A percentile compares a stretch with the other conserved stretches of the same genome.
Conservation (phyloP, 306 rosid genomes). For the Acacia confusa region DNA sequence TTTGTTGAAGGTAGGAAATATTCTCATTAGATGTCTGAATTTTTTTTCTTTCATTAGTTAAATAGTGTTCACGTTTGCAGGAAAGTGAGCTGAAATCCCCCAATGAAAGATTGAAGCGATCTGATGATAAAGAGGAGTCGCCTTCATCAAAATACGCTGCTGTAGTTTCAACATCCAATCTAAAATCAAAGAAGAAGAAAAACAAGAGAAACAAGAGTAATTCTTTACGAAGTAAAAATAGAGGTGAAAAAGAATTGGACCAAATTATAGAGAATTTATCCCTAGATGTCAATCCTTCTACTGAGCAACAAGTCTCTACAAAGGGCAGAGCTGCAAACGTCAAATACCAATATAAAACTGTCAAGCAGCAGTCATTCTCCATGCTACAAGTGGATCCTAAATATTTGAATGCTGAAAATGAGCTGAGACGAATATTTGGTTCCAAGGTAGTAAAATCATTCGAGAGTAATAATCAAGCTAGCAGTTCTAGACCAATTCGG, state of each 20-base stretch:
- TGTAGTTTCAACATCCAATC: conserved; percentile 44
- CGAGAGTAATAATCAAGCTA: conserved; percentile 72
- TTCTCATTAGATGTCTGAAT: conserved; percentile 12
- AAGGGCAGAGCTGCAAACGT: conserved; percentile 37
- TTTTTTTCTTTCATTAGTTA: neutral
- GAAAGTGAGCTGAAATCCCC: conserved; percentile 40
- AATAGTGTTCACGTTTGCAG: conserved; percentile 40
- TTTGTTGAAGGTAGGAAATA: neutral
- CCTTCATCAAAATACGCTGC: conserved; percentile 32
- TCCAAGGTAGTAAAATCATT: conserved; percentile 90
- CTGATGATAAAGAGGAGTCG: conserved; percentile 32
- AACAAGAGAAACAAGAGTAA: conserved; percentile 72
- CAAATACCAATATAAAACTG: conserved; percentile 34
- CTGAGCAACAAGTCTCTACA: conserved; percentile 24
- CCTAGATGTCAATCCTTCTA: conserved; percentile 39
- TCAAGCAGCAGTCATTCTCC: conserved; percentile 42
- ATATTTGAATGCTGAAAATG: conserved; percentile 85
- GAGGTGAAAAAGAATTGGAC: conserved; percentile 58
- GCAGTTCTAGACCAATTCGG: conserved; percentile 78
- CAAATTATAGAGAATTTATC: conserved; percentile 57
- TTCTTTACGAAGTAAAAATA: conserved; percentile 40
- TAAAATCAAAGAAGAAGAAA: conserved; percentile 84
- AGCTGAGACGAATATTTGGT: conserved; percentile 88
- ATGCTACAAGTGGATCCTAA: conserved; percentile 77
- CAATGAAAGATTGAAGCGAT: conserved; percentile 22